These are phyloP conservation scores for Neolentinus lepideus DNA, from an alignment of 1,284 basidiomycete species.

Conservation along the genomic window DNA sequence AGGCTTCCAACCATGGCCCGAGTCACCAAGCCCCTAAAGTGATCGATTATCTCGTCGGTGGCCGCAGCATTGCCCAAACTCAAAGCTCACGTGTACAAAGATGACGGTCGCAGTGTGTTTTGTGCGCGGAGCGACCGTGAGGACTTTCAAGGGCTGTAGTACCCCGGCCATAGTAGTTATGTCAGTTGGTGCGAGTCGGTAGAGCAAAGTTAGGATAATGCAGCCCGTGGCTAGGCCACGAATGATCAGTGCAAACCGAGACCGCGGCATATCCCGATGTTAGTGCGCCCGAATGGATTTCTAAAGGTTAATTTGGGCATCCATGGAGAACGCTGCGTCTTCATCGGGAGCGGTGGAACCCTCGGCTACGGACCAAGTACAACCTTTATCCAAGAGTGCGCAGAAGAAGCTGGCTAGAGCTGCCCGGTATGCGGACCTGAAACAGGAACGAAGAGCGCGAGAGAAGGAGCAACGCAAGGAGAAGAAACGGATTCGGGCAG, in stretches of 20 bases:
- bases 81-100: slow-evolving; percentile 70
- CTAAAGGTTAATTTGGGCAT: neutral
- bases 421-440: slow-evolving; percentile 57
- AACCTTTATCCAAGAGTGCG: slow-evolving; percentile 68
- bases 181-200: neutral
- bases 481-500: slow-evolving; percentile 48
- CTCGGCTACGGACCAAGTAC: neutral
- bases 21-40: slow-evolving; percentile 65
- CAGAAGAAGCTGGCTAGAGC: slow-evolving; percentile 71
- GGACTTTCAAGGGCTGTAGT: slow-evolving; percentile 33
- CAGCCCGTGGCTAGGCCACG: neutral
- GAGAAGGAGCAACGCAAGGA: slow-evolving; percentile 70
- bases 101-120: slow-evolving; percentile 85
- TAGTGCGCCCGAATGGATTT: neutral
- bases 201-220: neutral
- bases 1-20: slow-evolving; percentile 71
- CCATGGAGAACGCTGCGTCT: neutral
- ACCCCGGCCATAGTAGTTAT: slow-evolving; percentile 20
- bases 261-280: neutral
- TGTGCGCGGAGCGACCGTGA: slow-evolving; percentile 44
- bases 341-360: neutral
- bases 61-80: neutral
- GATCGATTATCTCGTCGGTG: slow-evolving; percentile 1
- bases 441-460: slow-evolving; percentile 67
- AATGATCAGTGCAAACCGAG: neutral